Evolutionary conservation across 1,139 yeast genomes (phyloP).

Genomic region (Blastobotrys illinoisensis): DNA sequence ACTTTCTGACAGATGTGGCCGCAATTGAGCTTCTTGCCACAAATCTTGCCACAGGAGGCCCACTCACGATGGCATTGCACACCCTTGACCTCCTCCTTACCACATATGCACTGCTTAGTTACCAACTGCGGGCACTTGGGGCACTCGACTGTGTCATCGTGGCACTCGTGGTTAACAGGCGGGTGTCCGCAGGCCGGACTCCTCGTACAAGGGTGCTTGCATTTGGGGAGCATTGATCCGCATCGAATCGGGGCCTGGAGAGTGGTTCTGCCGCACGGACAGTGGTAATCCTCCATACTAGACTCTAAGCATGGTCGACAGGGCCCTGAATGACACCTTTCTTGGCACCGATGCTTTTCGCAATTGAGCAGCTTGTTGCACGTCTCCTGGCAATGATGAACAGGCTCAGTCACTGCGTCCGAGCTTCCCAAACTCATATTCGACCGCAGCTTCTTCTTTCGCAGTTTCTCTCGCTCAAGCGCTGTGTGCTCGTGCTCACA

Average conservation of each 20-base stretch:
- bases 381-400: slow-evolving; percentile 66
- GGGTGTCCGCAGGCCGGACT: slow-evolving; percentile 68
- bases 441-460: slow-evolving; percentile 42
- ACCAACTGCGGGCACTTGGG: slow-evolving; percentile 74
- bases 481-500: slow-evolving; percentile 66
- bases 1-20: slow-evolving; percentile 69
- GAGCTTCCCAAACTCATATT: slow-evolving; percentile 33
- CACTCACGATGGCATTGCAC: slow-evolving; percentile 64
- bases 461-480: slow-evolving; percentile 51
- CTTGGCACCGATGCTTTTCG: slow-evolving; percentile 67
- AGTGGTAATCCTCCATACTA: slow-evolving; percentile 70
- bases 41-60: slow-evolving; percentile 68
- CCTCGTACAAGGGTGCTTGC: slow-evolving; percentile 64
- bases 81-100: slow-evolving; percentile 52
- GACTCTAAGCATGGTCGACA: slow-evolving; percentile 85
- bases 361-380: slow-evolving; percentile 68
- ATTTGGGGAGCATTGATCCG: slow-evolving; percentile 65
- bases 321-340: slow-evolving; percentile 77
- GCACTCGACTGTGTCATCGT: slow-evolving; percentile 51
- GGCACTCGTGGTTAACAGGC: slow-evolving; percentile 71
- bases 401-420: slow-evolving; percentile 62
- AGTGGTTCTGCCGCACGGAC: slow-evolving; percentile 80
- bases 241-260: slow-evolving; percentile 86
- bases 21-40: slow-evolving; percentile 52
- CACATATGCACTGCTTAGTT: slow-evolving; percentile 66